phyloP scores from a whole-genome alignment of 352 stramenopile genomes.

The Phytophthora megakarya region DNA sequence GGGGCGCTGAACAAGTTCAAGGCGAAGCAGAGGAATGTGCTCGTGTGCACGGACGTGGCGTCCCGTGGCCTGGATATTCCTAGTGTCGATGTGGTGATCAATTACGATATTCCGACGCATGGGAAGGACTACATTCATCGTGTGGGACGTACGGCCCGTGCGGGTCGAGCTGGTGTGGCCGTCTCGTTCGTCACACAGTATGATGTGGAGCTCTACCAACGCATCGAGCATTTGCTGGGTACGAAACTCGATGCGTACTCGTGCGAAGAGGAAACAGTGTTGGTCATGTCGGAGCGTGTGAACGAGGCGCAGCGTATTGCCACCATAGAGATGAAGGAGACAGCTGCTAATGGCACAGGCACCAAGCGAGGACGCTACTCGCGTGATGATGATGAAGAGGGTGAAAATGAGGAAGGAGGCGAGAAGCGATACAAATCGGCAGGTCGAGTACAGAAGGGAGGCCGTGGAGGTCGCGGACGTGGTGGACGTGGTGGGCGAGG shows the following conservation, averaged over 20 bases:
- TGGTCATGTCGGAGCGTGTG: constrained; percentile 97
- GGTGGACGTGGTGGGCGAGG: constrained; percentile 32
- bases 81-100: constrained; percentile 97
- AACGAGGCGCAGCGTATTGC: constrained; percentile 97
- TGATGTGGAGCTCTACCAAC: constrained; percentile 98
- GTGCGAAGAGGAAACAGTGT: constrained; percentile 94
- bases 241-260: constrained; percentile 83
- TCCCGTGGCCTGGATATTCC: constrained; percentile 96
- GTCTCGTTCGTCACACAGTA: constrained; percentile 99
- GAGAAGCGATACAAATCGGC: constrained; percentile 84
- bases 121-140: constrained; percentile 99
- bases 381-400: constrained; percentile 55
- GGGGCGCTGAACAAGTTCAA: constrained; percentile 99
- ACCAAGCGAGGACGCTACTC: constrained; percentile 65
- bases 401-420: constrained; percentile 41
- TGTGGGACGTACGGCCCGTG: constrained; percentile 97
- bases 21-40: constrained; percentile 86
- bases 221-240: constrained; percentile 92
- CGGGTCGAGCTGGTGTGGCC: constrained; percentile 92
- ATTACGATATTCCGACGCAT: constrained; percentile 98
- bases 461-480: constrained; percentile 35
- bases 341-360: constrained; percentile 53
- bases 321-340: constrained; percentile 89
- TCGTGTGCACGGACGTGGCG: constrained; percentile 90
- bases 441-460: constrained; percentile 53